Percentiles rank a stretch among this genome's conserved stretches.
Evolutionary conservation across 2,329 filamentous ascomycete genomes (phyloP).

Genomic region (Capronia epimyces): DNA sequence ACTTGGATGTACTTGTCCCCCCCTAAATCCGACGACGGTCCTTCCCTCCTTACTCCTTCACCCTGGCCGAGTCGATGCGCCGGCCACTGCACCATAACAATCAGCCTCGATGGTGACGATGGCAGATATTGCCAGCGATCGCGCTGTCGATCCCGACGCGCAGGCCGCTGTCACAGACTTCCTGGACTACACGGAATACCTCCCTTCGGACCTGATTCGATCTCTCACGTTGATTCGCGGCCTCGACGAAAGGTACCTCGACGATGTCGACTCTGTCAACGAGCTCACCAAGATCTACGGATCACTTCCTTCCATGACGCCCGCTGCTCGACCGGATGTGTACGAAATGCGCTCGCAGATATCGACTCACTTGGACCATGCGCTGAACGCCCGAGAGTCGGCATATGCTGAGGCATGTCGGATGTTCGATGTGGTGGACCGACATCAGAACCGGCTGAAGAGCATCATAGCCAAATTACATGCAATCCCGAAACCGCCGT

Average conservation of each 20-base stretch:
- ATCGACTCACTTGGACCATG: constrained; percentile 51
- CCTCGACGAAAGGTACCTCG: constrained; percentile 43
- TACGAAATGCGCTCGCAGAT: constrained; percentile 51
- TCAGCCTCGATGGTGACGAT: constrained; percentile 32
- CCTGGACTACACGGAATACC: constrained; percentile 64
- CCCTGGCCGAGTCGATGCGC: constrained; percentile 14
- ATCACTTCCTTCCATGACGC: constrained; percentile 47
- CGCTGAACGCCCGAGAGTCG: constrained; percentile 52
- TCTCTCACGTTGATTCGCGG: constrained; percentile 57
- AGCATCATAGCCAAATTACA: constrained; percentile 59
- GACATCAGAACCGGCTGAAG: constrained; percentile 53
- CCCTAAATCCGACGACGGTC: not conserved
- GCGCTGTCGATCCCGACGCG: constrained; percentile 56
- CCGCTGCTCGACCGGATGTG: constrained; percentile 48
- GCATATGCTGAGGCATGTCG: constrained; percentile 53
- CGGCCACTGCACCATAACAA: constrained; percentile 24
- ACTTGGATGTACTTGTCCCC: too few species aligned
- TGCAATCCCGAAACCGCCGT: constrained; percentile 55
- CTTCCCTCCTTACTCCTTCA: not conserved
- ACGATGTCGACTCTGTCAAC: constrained; percentile 39
- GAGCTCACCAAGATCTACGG: constrained; percentile 42
- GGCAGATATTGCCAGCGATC: constrained; percentile 40
- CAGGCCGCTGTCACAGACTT: constrained; percentile 63
- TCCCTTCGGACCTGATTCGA: constrained; percentile 59
- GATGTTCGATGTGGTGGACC: constrained; percentile 53